Evolutionary conservation across 257 asterid species (phyloP).

Genomic region (Nicotiana knightiana): DNA sequence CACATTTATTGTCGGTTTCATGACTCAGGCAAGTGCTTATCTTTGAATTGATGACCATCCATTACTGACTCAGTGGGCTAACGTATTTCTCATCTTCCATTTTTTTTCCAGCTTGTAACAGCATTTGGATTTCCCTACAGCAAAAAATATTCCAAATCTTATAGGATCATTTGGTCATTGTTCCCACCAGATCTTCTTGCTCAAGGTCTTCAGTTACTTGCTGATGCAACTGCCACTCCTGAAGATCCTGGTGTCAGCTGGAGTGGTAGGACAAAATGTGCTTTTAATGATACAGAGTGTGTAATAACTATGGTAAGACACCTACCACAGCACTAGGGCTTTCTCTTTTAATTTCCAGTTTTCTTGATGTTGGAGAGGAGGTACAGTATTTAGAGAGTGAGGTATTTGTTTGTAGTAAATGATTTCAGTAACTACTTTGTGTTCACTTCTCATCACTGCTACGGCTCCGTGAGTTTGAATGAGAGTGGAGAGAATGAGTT

Average conservation of each 20-base stretch:
- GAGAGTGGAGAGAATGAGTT: not conserved
- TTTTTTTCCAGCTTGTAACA: conserved; percentile 63
- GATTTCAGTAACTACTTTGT: not conserved
- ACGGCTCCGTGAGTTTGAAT: not conserved
- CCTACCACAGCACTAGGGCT: not conserved
- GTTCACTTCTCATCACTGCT: conserved; percentile 4
- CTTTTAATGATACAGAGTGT: conserved; percentile 77
- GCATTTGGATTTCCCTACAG: conserved; percentile 85
- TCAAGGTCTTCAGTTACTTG: conserved; percentile 65
- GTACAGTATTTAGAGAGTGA: not conserved
- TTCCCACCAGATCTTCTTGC: conserved; percentile 96
- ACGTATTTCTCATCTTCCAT: conserved; percentile 11
- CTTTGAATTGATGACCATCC: conserved; percentile 10
- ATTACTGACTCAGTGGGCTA: conserved; percentile 15
- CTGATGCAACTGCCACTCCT: conserved; percentile 83
- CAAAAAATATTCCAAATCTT: conserved; percentile 30
- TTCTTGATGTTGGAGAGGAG: not conserved
- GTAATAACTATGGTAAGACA: conserved; percentile 58
- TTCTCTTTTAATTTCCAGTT: conserved; percentile 7
- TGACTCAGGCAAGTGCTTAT: conserved; percentile 65
- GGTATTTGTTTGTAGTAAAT: not conserved
- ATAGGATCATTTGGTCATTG: conserved; percentile 64
- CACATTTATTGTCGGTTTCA: conserved; percentile 61
- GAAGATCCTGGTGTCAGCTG: conserved; percentile 93
- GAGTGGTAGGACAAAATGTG: conserved; percentile 65